A percentile compares a stretch with the other conserved stretches of the same genome.
Evolutionary conservation across 768 basidiomycete species (phyloP).

Genomic region (Rickenella mellea): DNA sequence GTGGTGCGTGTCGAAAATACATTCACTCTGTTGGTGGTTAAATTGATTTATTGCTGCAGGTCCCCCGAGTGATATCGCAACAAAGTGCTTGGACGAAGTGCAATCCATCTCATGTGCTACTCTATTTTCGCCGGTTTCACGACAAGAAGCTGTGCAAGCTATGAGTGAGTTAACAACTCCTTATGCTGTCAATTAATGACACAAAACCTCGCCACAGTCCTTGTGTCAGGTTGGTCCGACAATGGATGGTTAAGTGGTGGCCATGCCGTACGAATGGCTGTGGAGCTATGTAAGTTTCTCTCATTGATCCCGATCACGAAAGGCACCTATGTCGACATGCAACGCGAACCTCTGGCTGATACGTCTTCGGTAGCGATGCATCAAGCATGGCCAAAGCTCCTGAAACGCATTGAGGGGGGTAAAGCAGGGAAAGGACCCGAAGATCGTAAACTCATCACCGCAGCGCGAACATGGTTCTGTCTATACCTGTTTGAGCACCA

Average conservation of each 20-base stretch:
- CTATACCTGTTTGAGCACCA: conserved; percentile 92
- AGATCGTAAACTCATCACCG: conserved; percentile 74
- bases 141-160: conserved; percentile 84
- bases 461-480: conserved; percentile 87
- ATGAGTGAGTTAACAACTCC: conserved; percentile 55
- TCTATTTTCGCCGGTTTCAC: conserved; percentile 76
- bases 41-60: conserved; percentile 28
- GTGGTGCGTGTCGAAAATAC: conserved; percentile 39
- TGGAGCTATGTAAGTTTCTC: conserved; percentile 68
- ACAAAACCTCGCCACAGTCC: conserved; percentile 36
- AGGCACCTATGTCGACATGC: neutral
- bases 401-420: conserved; percentile 66
- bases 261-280: conserved; percentile 95
- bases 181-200: neutral
- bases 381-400: conserved; percentile 80
- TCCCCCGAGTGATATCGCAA: conserved; percentile 63
- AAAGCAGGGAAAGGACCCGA: conserved; percentile 45
- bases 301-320: neutral
- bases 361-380: conserved; percentile 55
- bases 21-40: conserved; percentile 7
- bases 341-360: neutral
- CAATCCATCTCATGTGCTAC: conserved; percentile 78
- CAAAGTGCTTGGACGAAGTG: conserved; percentile 73
- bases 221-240: conserved; percentile 91
- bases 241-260: conserved; percentile 94